Evolutionary conservation across 495 filamentous ascomycete species (phyloP), one percentile per base, ranked within the genome.

Genomic region (Hypomontagnella monticulosa): DNA sequence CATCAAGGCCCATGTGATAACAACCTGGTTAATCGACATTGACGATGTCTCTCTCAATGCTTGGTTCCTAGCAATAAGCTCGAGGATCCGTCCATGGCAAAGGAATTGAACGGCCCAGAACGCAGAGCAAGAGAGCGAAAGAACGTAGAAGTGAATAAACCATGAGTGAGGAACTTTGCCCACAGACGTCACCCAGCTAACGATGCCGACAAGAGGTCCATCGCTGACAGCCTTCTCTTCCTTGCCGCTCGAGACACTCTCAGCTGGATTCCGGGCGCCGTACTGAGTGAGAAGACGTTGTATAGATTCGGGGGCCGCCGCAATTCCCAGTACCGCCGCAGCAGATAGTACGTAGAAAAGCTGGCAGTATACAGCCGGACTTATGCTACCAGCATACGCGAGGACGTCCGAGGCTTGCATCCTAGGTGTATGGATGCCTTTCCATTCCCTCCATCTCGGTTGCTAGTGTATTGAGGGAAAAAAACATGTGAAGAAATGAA

Each of bases 121-220:
- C 3, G 88, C 53, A 0, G 89, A 93, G 40, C 87, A 89, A 4
- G 79, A 66, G 1, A 94, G 66, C 0, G 90, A 96, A 16, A 85
- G 71, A 33, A 91, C 70, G 71, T 99, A 99, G 76, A 97, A 99
- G 56, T 93, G 89, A 6, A 78, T 82, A 77, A 99, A 99, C 82
- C 88, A 99, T 50, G 82, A 79, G 74, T 97, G 95, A 3, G 96
- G 93, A 9, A 98, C 90, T 70, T 80, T 81, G 55, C 71, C 74
- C 40, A 58, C 71, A 34, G 76, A 78, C 4, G 73, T 79, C 19
- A 71, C 52, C 38, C 63, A 54, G 33, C 58, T 69, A 43, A 81
- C 40, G 30, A 76, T 33, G 4, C 54, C 43, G 46, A 74, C 19
- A n/a, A 80, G 48, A 34, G 49, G 43, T 32, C 66, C 58, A 10